A percentile compares a stretch with the other conserved stretches of the same genome.
phyloP scores from a whole-genome alignment of 2,329 filamentous ascomycete genomes.

The Neonectria neomacrospora region DNA sequence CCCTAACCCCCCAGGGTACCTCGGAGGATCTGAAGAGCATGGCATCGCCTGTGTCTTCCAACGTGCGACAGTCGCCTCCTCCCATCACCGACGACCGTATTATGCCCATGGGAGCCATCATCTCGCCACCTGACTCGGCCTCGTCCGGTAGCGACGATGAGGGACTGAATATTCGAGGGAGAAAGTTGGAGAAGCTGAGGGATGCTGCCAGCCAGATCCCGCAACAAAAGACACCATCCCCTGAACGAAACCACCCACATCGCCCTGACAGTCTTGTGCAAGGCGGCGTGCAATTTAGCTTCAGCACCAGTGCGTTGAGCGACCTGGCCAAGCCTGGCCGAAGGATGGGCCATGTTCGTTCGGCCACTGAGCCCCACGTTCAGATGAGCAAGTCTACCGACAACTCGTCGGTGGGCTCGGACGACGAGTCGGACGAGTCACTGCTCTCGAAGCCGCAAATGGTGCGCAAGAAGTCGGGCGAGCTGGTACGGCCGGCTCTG shows the following conservation, averaged over 20 bases:
- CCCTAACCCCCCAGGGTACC: slow-evolving; percentile 61
- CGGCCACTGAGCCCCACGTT: slow-evolving; percentile 65
- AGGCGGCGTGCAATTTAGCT: slow-evolving; percentile 56
- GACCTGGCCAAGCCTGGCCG: slow-evolving; percentile 55
- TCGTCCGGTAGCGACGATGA: slow-evolving; percentile 85
- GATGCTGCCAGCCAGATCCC: slow-evolving; percentile 85
- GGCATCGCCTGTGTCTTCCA: slow-evolving; percentile 49
- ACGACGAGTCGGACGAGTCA: slow-evolving; percentile 73
- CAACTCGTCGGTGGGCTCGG: slow-evolving; percentile 63
- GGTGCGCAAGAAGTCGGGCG: slow-evolving; percentile 97
- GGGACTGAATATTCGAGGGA: slow-evolving; percentile 57
- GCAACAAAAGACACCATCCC: slow-evolving; percentile 57
- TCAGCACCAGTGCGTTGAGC: slow-evolving; percentile 59
- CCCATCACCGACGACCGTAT: slow-evolving; percentile 76
- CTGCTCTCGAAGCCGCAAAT: slow-evolving; percentile 81
- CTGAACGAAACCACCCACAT: slow-evolving; percentile 49
- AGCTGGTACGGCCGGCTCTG: slow-evolving; percentile 92
- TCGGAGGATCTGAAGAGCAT: slow-evolving; percentile 62
- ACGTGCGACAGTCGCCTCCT: slow-evolving; percentile 85
- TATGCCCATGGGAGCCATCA: slow-evolving; percentile 86
- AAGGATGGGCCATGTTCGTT: slow-evolving; percentile 62
- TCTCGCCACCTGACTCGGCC: slow-evolving; percentile 90
- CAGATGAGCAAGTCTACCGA: slow-evolving; percentile 59
- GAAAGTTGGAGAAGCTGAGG: slow-evolving; percentile 66
- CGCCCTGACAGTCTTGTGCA: slow-evolving; percentile 62